A percentile compares a stretch with the other conserved stretches of the same genome.
phyloP scores from a whole-genome alignment of 2,329 filamentous ascomycete genomes.

The Ilyonectria destructans region DNA sequence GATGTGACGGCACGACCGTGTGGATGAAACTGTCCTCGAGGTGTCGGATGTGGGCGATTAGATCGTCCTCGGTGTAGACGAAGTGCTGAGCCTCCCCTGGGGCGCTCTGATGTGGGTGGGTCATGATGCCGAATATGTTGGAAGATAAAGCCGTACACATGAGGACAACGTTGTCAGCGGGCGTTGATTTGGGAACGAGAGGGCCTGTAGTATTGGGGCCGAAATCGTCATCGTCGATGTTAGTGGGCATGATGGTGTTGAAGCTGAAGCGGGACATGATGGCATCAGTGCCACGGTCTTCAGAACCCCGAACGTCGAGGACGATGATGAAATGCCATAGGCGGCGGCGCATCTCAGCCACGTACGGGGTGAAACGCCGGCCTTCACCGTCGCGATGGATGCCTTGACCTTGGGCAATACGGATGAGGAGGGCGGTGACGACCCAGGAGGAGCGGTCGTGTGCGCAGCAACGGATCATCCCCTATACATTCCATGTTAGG shows the following conservation, averaged over 20 bases:
- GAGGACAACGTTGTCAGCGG: slow-evolving; percentile 60
- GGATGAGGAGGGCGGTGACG: slow-evolving; percentile 58
- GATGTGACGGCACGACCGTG: slow-evolving; percentile 52
- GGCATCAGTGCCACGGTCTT: slow-evolving; percentile 67
- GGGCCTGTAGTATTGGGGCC: slow-evolving; percentile 57
- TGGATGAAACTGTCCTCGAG: slow-evolving; percentile 60
- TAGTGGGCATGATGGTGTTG: slow-evolving; percentile 65
- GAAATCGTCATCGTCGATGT: slow-evolving; percentile 70
- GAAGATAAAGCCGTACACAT: slow-evolving; percentile 60
- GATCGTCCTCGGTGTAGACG: slow-evolving; percentile 56
- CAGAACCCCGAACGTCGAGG: slow-evolving; percentile 71
- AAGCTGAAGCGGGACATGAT: slow-evolving; percentile 61
- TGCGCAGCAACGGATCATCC: slow-evolving; percentile 57
- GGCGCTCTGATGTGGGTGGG: slow-evolving; percentile 52
- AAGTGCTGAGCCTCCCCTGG: slow-evolving; percentile 38
- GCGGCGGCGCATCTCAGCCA: slow-evolving; percentile 73
- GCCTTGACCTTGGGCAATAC: slow-evolving; percentile 61
- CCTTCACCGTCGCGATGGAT: slow-evolving; percentile 62
- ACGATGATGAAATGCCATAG: slow-evolving; percentile 76
- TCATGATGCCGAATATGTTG: slow-evolving; percentile 58
- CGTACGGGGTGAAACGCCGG: slow-evolving; percentile 62
- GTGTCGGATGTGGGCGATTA: slow-evolving; percentile 57
- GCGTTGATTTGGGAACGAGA: slow-evolving; percentile 55
- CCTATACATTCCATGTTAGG: slow-evolving; percentile 33
- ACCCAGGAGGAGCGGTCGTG: slow-evolving; percentile 61